phyloP scores from a whole-genome alignment of 176 grass and related monocot genomes.

The Paspalum notatum region DNA sequence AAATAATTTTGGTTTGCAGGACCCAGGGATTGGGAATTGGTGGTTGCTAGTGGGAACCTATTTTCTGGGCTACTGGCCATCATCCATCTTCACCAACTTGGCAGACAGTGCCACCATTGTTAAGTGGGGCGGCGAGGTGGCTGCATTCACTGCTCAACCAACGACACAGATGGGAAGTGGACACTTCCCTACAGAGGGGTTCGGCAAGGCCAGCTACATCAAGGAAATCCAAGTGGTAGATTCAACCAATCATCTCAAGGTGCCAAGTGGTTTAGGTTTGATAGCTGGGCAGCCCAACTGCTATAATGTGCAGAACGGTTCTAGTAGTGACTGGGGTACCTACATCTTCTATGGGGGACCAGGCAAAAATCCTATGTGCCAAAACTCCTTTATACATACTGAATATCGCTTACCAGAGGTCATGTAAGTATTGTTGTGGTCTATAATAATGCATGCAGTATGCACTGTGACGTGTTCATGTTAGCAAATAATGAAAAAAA shows the following conservation, averaged over 20 bases:
- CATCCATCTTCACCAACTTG: conserved; percentile 46
- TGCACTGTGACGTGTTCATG: too few species aligned
- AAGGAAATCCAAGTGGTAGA: conserved; percentile 59
- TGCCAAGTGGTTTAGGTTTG: conserved; percentile 31
- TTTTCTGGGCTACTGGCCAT: conserved; percentile 54
- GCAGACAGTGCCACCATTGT: conserved; percentile 44
- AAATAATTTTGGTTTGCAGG: conserved; percentile 37
- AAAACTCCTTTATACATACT: too few species aligned
- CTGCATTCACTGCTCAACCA: conserved; percentile 27
- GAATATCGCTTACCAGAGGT: too few species aligned
- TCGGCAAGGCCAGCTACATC: conserved; percentile 59
- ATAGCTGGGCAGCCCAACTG: conserved; percentile 39
- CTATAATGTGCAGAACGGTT: conserved; percentile 49
- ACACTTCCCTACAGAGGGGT: conserved; percentile 49
- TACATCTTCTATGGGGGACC: conserved; percentile 56
- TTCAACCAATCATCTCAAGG: conserved; percentile 42
- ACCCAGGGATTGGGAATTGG: conserved; percentile 41
- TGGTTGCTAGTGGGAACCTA: conserved; percentile 51
- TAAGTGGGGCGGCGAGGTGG: conserved; percentile 43
- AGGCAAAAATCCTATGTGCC: conserved; percentile 32
- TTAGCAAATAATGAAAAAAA: too few species aligned
- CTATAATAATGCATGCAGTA: too few species aligned
- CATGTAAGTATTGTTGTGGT: too few species aligned
- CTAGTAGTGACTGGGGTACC: conserved; percentile 50
- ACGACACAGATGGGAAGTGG: conserved; percentile 58